Evolutionary conservation across 2,329 filamentous ascomycete genomes (phyloP).

Genomic region (Mollisiaceae sp.): DNA sequence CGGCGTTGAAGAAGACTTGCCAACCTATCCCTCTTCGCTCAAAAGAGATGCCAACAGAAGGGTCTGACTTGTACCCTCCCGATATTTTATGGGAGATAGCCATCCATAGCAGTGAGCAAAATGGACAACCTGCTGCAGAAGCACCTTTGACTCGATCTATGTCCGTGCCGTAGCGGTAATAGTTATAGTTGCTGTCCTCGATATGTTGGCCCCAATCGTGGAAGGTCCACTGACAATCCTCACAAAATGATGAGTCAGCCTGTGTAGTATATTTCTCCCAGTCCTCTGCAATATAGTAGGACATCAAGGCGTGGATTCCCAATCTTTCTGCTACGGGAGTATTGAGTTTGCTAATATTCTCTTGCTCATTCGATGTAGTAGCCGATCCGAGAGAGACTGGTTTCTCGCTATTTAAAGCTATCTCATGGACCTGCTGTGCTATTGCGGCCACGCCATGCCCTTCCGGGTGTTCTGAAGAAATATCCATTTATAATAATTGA

Average conservation of each 20-base stretch:
- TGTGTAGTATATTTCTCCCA: not conserved
- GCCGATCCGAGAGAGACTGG: not conserved
- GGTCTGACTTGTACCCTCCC: not conserved
- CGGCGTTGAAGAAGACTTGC: constrained; percentile 1
- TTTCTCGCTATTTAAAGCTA: too few relatives aligned
- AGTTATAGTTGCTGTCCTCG: not conserved
- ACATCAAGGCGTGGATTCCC: not conserved
- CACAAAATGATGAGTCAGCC: not conserved
- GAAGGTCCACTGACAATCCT: not conserved
- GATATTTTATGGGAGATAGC: not conserved
- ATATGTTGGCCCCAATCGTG: not conserved
- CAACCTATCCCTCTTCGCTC: not conserved
- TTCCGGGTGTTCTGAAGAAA: too few relatives aligned
- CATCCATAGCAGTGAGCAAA: not conserved
- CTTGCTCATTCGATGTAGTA: not conserved
- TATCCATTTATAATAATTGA: too few relatives aligned
- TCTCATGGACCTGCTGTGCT: too few relatives aligned
- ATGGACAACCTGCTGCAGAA: not conserved
- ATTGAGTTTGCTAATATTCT: not conserved
- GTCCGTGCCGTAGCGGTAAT: not conserved
- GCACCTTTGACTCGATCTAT: not conserved
- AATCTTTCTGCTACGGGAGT: not conserved
- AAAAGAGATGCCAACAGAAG: not conserved
- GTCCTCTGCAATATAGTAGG: not conserved
- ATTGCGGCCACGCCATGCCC: too few relatives aligned